phyloP scores from a whole-genome alignment of 2,329 filamentous ascomycete genomes.

The Alternaria sp. region DNA sequence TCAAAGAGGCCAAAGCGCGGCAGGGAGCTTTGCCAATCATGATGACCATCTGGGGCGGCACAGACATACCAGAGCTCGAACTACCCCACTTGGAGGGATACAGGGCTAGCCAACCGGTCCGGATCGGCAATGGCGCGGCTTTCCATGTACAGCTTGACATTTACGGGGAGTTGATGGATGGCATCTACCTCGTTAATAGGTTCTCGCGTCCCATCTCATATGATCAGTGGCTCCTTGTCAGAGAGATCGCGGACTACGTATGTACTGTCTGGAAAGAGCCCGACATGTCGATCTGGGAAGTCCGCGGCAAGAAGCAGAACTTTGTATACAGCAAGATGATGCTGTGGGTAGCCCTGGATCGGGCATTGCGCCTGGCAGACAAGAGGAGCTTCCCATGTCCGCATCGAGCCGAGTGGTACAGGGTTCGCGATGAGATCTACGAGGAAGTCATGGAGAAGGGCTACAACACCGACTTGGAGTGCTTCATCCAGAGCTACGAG shows the following conservation, averaged over 20 bases:
- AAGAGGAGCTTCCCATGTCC: conserved; percentile 79
- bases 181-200: conserved; percentile 79
- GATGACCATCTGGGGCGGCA: conserved; percentile 75
- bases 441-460: conserved; percentile 81
- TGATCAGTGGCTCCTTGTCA: conserved; percentile 75
- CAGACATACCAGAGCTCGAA: conserved; percentile 74
- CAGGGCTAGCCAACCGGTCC: conserved; percentile 71
- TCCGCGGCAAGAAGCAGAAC: conserved; percentile 75
- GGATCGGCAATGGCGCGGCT: conserved; percentile 78
- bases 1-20: conserved; percentile 65
- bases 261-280: conserved; percentile 68
- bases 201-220: conserved; percentile 76
- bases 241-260: conserved; percentile 73
- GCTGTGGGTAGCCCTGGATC: conserved; percentile 82
- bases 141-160: conserved; percentile 81
- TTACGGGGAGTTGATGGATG: conserved; percentile 79
- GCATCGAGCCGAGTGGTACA: conserved; percentile 70
- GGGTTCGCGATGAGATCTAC: conserved; percentile 70
- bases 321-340: conserved; percentile 84
- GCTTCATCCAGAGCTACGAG: conserved; percentile 80
- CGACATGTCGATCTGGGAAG: conserved; percentile 87
- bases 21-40: conserved; percentile 76
- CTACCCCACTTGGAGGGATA: conserved; percentile 76
- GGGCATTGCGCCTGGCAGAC: conserved; percentile 73
- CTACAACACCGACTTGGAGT: conserved; percentile 72